Evolutionary conservation across 306 rosid species (phyloP).

Genomic region (Vigna angularis): DNA sequence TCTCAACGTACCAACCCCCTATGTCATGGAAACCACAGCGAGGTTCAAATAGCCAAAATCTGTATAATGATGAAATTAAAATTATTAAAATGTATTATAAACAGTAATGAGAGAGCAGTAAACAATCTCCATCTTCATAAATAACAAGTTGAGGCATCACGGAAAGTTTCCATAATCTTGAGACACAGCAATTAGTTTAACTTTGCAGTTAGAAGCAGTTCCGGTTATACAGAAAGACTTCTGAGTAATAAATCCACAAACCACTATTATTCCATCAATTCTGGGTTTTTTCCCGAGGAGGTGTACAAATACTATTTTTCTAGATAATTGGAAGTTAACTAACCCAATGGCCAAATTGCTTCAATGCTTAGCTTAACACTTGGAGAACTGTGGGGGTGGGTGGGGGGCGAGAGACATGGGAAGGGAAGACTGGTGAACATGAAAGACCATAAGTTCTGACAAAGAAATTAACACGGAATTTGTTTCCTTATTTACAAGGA

Average conservation of each 20-base stretch:
- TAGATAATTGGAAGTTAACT: conserved; percentile 23
- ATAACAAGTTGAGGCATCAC: conserved; percentile 20
- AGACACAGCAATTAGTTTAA: not conserved
- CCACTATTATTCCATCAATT: conserved; percentile 33
- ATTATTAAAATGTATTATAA: conserved; percentile 30
- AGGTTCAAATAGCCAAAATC: conserved; percentile 99
- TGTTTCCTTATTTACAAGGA: conserved; percentile 12
- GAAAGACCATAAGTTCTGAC: conserved; percentile 36
- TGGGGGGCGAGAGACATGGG: not conserved
- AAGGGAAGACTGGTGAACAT: conserved; percentile 36
- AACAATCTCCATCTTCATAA: conserved; percentile 30
- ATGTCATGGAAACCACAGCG: conserved; percentile 93
- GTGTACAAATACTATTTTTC: conserved; percentile 29
- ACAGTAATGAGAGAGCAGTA: conserved; percentile 9
- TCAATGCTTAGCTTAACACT: conserved; percentile 9
- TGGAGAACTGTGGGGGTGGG: not conserved
- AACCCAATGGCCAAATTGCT: conserved; percentile 14
- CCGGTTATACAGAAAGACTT: conserved; percentile 18
- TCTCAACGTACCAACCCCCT: conserved; percentile 97
- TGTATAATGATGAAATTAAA: conserved; percentile 51
- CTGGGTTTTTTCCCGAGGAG: conserved; percentile 15
- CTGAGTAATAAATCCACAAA: conserved; percentile 38
- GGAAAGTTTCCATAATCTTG: conserved; percentile 5
- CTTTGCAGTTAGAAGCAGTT: conserved; percentile 23
- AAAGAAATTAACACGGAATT: conserved; percentile 23